Evolutionary conservation across 176 grass and related monocot genomes (phyloP).

Genomic region (Pontederia crassipes): DNA sequence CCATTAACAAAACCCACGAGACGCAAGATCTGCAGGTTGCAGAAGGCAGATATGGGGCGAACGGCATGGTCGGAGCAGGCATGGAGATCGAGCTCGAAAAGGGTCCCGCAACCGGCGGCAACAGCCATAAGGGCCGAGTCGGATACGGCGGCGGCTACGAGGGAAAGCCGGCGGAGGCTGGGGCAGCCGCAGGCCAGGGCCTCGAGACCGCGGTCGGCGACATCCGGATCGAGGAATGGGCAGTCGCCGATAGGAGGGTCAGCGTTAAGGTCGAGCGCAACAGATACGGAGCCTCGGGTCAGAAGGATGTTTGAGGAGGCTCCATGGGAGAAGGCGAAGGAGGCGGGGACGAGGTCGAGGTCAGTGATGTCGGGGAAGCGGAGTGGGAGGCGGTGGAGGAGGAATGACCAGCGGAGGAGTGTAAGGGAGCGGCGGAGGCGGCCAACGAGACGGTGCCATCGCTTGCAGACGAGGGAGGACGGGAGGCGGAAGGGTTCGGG

Average conservation of each 20-base stretch:
- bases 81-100: conserved; percentile 88
- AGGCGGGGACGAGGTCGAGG: conserved; percentile 74
- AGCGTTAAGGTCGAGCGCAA: conserved; percentile 37
- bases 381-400: conserved; percentile 46
- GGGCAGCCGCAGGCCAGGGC: conserved; percentile 44
- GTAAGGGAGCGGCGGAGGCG: conserved; percentile 61
- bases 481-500: conserved; percentile 36
- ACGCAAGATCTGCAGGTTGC: conserved; percentile 80
- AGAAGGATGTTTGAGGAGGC: conserved; percentile 34
- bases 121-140: conserved; percentile 63
- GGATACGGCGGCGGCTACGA: conserved; percentile 32
- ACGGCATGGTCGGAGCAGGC: conserved; percentile 67
- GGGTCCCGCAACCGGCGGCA: conserved; percentile 38
- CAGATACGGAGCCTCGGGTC: conserved; percentile 36
- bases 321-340: conserved; percentile 31
- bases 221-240: conserved; percentile 46
- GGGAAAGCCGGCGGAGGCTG: conserved; percentile 49
- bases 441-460: conserved; percentile 66
- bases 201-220: conserved; percentile 44
- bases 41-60: conserved; percentile 74
- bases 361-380: conserved; percentile 63
- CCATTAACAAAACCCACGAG: conserved; percentile 40
- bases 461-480: conserved; percentile 68
- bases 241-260: conserved; percentile 43
- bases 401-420: conserved; percentile 68